Percentiles rank a stretch among this genome's conserved stretches.
Evolutionary conservation across 2,329 filamentous ascomycete species (phyloP).

Genomic region (Cladosporium velox): DNA sequence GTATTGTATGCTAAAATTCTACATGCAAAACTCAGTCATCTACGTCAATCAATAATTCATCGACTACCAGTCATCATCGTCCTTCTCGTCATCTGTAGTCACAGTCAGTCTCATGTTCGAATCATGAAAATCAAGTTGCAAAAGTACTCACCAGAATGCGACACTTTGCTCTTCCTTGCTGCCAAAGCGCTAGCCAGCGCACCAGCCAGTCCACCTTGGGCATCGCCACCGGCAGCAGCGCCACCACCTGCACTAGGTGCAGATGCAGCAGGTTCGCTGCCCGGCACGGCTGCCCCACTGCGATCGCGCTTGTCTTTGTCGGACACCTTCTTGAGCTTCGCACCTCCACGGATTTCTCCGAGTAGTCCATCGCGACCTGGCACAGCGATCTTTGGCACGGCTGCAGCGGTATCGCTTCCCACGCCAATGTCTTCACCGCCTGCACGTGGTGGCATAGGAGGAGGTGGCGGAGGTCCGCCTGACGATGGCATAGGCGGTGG

Average conservation of each 20-base stretch:
- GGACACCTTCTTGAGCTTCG: slow-evolving; percentile 73
- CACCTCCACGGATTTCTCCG: slow-evolving; percentile 69
- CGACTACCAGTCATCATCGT: slow-evolving; percentile 71
- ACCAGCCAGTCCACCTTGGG: slow-evolving; percentile 45
- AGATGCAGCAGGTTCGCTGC: slow-evolving; percentile 54
- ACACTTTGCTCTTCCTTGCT: slow-evolving; percentile 88
- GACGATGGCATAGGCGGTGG: slow-evolving; percentile 52
- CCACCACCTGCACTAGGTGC: slow-evolving; percentile 54
- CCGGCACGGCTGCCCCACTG: slow-evolving; percentile 64
- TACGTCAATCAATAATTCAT: neutral
- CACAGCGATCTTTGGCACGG: slow-evolving; percentile 50
- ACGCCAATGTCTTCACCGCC: slow-evolving; percentile 44
- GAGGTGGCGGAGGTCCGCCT: slow-evolving; percentile 44
- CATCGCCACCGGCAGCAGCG: slow-evolving; percentile 54
- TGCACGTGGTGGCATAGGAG: slow-evolving; percentile 40
- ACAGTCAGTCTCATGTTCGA: neutral
- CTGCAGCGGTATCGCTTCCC: slow-evolving; percentile 43
- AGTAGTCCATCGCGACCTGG: slow-evolving; percentile 61
- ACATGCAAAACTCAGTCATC: neutral
- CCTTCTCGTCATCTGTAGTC: slow-evolving; percentile 68
- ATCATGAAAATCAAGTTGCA: neutral
- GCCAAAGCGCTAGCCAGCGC: slow-evolving; percentile 78
- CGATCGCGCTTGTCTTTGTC: slow-evolving; percentile 69
- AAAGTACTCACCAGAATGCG: slow-evolving; percentile 79
- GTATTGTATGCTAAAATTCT: slow-evolving; percentile 12